Evolutionary conservation across 2,329 filamentous ascomycete genomes (phyloP).

Genomic region (Aspergillus melleus): DNA sequence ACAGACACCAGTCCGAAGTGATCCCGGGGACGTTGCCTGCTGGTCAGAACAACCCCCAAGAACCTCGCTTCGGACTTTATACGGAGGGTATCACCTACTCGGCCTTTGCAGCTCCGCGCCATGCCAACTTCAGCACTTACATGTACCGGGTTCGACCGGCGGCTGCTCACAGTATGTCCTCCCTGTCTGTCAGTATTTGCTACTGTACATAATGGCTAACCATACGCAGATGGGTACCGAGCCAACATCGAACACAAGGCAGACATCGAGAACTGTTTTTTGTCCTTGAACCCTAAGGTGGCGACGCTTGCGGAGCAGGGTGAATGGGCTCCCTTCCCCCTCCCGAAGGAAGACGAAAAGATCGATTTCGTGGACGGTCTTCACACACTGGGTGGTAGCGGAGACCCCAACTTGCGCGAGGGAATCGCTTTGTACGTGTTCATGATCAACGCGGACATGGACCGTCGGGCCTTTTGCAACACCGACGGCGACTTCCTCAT

Average conservation of each 20-base stretch:
- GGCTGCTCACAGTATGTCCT: slow-evolving; percentile 26
- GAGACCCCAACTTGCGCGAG: slow-evolving; percentile 54
- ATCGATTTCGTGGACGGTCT: slow-evolving; percentile 58
- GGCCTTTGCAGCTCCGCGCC: slow-evolving; percentile 27
- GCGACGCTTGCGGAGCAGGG: slow-evolving; percentile 55
- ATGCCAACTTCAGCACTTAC: slow-evolving; percentile 30
- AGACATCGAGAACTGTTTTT: slow-evolving; percentile 28
- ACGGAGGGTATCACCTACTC: slow-evolving; percentile 32
- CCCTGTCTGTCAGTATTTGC: neutral
- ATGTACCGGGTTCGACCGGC: slow-evolving; percentile 29
- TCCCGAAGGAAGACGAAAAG: slow-evolving; percentile 45
- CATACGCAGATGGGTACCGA: slow-evolving; percentile 23
- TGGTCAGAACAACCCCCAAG: slow-evolving; percentile 35
- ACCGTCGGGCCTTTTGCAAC: slow-evolving; percentile 56
- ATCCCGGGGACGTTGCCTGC: slow-evolving; percentile 32
- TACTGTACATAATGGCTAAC: neutral
- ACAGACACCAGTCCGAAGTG: slow-evolving; percentile 33
- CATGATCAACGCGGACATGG: slow-evolving; percentile 57
- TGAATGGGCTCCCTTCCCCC: slow-evolving; percentile 56
- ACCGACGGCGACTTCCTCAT: slow-evolving; percentile 68
- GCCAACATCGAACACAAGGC: slow-evolving; percentile 45
- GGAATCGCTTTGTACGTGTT: slow-evolving; percentile 55
- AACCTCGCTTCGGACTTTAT: slow-evolving; percentile 31
- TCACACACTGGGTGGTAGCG: slow-evolving; percentile 55
- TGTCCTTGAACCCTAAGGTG: slow-evolving; percentile 50